Base-by-base conservation (phyloP, 768 basidiomycete species). In the Peribolospora kevripleyi region DNA sequence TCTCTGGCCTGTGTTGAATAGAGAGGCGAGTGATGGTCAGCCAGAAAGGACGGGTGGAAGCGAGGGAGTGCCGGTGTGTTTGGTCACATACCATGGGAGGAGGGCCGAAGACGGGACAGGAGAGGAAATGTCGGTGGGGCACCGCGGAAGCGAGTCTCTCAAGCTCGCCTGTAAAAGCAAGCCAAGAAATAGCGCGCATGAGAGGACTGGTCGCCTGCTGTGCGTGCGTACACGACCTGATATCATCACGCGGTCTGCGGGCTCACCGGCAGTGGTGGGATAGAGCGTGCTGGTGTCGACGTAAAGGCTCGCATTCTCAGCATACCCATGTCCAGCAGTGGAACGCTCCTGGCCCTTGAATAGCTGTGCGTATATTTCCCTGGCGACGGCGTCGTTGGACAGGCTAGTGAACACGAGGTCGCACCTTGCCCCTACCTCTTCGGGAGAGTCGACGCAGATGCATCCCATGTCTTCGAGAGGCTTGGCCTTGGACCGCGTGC, bases 381-480 rank as follows among this genome's bases (percentile, higher is more conserved):
- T 74, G 5, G 84, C 80, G 7, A 75, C 80, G 37, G 74, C 74
- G 61, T 91, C 87, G 61, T 74, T 75, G 7, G 76, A 73, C 36
- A 90, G 73, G 58, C 75, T 80, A 38, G 81, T 80, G 64, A 90
- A 68, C 64, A 84, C 75, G 59, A 87, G 67, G 68, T 87, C 84
- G 64, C 78, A 81, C 62, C 76, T 73, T 36, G 65, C 62, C 0
- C 74, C 81, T 55, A 87, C 65, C 61, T 84, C 74, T 51, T 72
- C 73, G 13, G 75, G 69, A 54, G 70, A 69, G 8, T 73, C 64
- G 1, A 80, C 81, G 50, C 85, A 71, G 46, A 68, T 66, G 62
- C 78, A 72, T 51, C 73, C 70, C 25, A 25, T 25, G 42, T 71
- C 67, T n/a, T 74, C 68, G 3, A 69, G 64, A 0, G 72, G 70